Base-by-base conservation (phyloP, 1,139 yeast species). In the Debaryomyces subglobosus region DNA sequence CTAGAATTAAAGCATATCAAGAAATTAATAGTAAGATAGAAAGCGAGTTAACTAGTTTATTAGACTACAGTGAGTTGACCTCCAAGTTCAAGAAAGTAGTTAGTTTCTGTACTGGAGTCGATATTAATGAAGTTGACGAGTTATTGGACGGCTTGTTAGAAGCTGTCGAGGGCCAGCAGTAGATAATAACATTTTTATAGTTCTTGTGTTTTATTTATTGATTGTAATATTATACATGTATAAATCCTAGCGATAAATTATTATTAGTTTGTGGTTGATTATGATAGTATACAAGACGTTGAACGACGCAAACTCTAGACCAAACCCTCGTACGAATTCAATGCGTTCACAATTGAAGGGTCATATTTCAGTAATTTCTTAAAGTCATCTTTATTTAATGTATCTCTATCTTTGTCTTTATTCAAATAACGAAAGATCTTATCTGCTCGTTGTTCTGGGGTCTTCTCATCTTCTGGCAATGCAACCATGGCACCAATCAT, bases 401-500 rank as follows among this genome's bases (percentile, higher is more conserved):
- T 62, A 53, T 80, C 85, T 1, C 84, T 85, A 53, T 86, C 83
- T 49, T 78, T 73, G 61, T 87, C 82, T 63, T 89, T 88, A 53
- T 85, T 89, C 79, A 90, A 79, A 50, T 82, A 69, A 37, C 68
- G 73, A 70, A 95, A 94, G 49, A 94, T 84, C 74, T 91, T 91
- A 49, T 84, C 81, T 2, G 91, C 91, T 52, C 98, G 79, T 57
- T 84, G 74, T 59, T 92, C 97, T 0, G 99, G 99, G 0, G 98
- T 91, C 45, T 84, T 82, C 60, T 92, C 98, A 62, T 91, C 97
- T n/a, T 85, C 94, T 6, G 92, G 91, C 47, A 92, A 75, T 53
- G 86, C 84, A 53, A 92, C 96, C 96, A 92, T 92, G 2, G 92
- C 80, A 0, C 99, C 99, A 49, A 94, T 87, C 98, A 95, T 91